Evolutionary conservation across 305 asterid species (phyloP), one percentile per base, ranked within the genome.

Genomic region (Ilex paraguariensis): DNA sequence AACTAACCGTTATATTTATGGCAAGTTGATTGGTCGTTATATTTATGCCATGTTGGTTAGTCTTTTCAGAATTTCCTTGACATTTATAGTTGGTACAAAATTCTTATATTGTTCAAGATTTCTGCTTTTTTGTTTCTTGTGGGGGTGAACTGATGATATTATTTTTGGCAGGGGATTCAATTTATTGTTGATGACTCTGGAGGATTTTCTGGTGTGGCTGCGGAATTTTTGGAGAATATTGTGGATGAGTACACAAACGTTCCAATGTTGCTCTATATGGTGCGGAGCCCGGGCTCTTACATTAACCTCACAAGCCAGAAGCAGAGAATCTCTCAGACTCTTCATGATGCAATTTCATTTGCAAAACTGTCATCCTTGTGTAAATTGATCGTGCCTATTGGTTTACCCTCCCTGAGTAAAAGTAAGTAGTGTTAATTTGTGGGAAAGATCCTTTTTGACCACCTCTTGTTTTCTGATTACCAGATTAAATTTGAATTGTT

Each of bases 191-290:
- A 92, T 56, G 95, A 87, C 65, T 75, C 82, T 50, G 98, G 98
- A 68, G 97, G 98, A 40, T 92, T 92, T 76, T 77, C 97, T 73
- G 95, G 97, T 66, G 74, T 87, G 66, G 95, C 88, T 7, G 91
- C 88, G 62, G 95, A 82, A 67, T 79, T 92, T 68, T 67, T 85
- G 66, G 96, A 92, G 80, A 87, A 72, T 69, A 85, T 92, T 78
- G 93, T 94, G 10, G 98, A 92, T 75, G 97, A 92, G 73, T 90
- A 85, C 78, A 56, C 87, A 16, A 90, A 82, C 62, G 66, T 90
- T 57, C 98, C 98, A 0, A 83, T 92, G 68, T 74, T 92, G 56
- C 82, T 87, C 21, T 92, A 90, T 72, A 73, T 79, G 78, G 87
- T 76, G 16, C 92, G 79, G 51, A 59, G 79, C 57, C 93, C 97